phyloP scores from a whole-genome alignment of 1,284 basidiomycete species.

The Ceratobasidium sp. region DNA sequence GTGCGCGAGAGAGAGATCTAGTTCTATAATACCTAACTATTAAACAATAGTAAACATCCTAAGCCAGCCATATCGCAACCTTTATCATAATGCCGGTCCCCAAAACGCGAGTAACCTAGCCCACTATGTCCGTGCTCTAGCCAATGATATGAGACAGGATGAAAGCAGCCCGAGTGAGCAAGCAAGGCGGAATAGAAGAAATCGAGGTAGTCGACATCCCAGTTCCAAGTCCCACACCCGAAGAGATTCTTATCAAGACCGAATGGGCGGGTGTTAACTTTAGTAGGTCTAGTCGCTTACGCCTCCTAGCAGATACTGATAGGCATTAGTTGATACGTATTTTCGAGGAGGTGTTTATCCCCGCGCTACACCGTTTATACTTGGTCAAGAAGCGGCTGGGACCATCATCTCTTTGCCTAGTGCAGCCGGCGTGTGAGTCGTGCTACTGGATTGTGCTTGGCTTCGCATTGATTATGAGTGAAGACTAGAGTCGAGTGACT shows the following conservation, averaged over 20 bases:
- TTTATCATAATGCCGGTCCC: no score
- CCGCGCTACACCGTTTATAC: slow-evolving; percentile 62
- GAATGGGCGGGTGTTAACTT: slow-evolving; percentile 81
- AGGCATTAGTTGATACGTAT: slow-evolving; percentile 75
- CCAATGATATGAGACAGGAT: no score
- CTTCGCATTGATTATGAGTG: background rate
- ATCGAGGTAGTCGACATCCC: slow-evolving; percentile 68
- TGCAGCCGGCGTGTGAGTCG: slow-evolving; percentile 36
- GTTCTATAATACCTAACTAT: no score
- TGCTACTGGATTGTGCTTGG: background rate
- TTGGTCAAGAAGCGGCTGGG: slow-evolving; percentile 84
- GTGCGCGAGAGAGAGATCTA: no score
- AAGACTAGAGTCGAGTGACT: slow-evolving; percentile 37
- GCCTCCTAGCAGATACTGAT: no score
- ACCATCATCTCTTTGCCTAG: slow-evolving; percentile 74
- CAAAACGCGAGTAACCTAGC: no score
- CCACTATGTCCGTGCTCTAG: no score
- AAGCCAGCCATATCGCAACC: no score
- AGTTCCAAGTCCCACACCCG: slow-evolving; percentile 66
- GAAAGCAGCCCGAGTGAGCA: slow-evolving; percentile 57
- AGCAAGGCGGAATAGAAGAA: slow-evolving; percentile 77
- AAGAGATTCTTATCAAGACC: slow-evolving; percentile 84
- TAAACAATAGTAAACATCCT: no score
- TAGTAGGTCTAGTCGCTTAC: slow-evolving; percentile 56
- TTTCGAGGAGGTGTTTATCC: slow-evolving; percentile 54